These are phyloP conservation scores for Solanum infundibuliforme DNA, from an alignment of 257 asterid genomes.

Conservation along the genomic window DNA sequence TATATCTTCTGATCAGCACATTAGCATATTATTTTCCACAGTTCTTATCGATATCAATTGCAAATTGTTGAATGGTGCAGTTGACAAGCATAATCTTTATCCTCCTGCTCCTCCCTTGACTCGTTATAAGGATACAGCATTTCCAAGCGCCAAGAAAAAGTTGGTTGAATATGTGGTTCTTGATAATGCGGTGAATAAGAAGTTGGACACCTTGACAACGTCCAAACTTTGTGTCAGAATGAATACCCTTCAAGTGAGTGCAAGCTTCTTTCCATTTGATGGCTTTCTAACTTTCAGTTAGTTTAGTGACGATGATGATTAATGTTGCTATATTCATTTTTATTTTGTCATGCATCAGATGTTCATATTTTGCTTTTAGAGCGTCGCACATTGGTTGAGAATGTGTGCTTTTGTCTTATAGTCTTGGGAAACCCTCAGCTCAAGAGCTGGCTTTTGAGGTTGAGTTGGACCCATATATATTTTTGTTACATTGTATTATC, in stretches of 20 bases:
- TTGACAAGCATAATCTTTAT: constrained; percentile 58
- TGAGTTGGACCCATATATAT: not conserved
- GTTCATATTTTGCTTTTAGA: not conserved
- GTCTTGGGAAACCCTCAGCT: not conserved
- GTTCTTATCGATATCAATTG: constrained; percentile 2
- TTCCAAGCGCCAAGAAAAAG: constrained; percentile 74
- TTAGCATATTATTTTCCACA: not conserved
- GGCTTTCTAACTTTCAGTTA: not conserved
- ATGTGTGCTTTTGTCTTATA: not conserved
- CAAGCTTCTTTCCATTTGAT: constrained; percentile 4
- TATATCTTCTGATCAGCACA: not conserved
- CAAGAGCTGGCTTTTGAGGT: not conserved
- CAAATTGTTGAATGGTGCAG: constrained; percentile 37
- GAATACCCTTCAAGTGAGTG: constrained; percentile 84
- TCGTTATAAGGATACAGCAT: constrained; percentile 74
- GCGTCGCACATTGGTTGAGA: not conserved
- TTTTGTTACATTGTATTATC: not conserved
- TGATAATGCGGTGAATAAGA: constrained; percentile 44
- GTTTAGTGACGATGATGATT: not conserved
- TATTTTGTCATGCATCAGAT: not conserved
- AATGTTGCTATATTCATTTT: not conserved
- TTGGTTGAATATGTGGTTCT: constrained; percentile 43
- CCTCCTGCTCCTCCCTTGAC: constrained; percentile 91
- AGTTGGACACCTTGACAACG: constrained; percentile 59
- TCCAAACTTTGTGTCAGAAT: constrained; percentile 83